These are phyloP conservation scores for Abortiporus biennis DNA, from an alignment of 1,284 basidiomycete genomes.

Conservation along the genomic window DNA sequence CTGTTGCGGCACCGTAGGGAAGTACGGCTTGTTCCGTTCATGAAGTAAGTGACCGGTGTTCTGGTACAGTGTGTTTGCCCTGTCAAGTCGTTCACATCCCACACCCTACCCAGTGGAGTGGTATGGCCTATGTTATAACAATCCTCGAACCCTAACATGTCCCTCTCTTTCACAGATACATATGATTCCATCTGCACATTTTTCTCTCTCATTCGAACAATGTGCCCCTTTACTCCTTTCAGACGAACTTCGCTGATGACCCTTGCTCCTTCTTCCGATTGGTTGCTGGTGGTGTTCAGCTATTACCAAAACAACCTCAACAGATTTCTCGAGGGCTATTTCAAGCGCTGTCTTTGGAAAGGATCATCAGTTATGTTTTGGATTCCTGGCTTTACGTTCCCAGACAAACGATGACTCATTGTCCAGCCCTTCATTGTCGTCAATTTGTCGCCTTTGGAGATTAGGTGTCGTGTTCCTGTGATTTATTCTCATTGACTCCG, in stretches of 20 bases:
- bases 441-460: no score
- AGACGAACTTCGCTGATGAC: constrained; percentile 7
- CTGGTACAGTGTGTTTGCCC: constrained; percentile 5
- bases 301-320: no score
- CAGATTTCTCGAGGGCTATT: no score
- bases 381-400: no score
- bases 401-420: no score
- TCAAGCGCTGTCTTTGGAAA: no score
- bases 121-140: constrained; percentile 6
- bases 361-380: no score
- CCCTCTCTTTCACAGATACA: constrained; percentile 3
- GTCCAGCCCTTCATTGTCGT: no score
- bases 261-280: constrained; percentile 8
- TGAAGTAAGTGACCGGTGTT: constrained; percentile 3
- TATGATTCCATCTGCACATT: constrained; percentile 1
- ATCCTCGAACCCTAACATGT: constrained; percentile 5
- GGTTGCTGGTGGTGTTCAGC: constrained; percentile 5
- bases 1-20: background rate
- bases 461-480: no score
- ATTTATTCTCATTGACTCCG: no score
- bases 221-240: constrained; percentile 5
- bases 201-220: constrained; percentile 2
- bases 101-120: constrained; percentile 1
- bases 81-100: constrained; percentile 5
- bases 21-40: constrained; percentile 4